Evolutionary conservation across 192 early-diverging fungal genomes (phyloP).

Genomic region (Rhizophagus prolifer): DNA sequence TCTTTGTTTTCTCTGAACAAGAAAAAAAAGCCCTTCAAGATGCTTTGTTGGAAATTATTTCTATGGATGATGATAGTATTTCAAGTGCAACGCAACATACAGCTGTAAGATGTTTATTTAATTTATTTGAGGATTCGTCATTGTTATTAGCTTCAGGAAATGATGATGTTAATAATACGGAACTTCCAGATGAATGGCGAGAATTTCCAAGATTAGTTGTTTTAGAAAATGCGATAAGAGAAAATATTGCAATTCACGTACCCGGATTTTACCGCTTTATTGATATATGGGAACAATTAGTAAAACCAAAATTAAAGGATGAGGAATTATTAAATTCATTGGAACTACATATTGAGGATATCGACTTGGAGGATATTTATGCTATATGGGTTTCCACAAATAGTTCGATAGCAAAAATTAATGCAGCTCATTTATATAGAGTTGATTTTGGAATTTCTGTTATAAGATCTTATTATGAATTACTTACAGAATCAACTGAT

Average conservation of each 20-base stretch:
- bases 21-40: constrained; percentile 22
- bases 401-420: neutral
- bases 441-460: neutral
- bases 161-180: neutral
- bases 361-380: constrained; percentile 22
- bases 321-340: neutral
- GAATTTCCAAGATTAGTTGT: constrained; percentile 24
- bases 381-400: neutral
- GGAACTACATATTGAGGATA: neutral
- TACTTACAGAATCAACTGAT: neutral
- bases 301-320: neutral
- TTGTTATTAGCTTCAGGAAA: constrained; percentile 9
- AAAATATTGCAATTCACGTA: constrained; percentile 33
- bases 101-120: constrained; percentile 22
- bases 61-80: neutral
- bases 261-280: constrained; percentile 30
- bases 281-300: constrained; percentile 25
- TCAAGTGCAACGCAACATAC: neutral
- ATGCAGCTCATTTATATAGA: neutral
- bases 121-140: constrained; percentile 26
- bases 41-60: constrained; percentile 12
- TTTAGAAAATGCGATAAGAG: constrained; percentile 26
- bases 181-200: constrained; percentile 13
- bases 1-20: constrained; percentile 25
- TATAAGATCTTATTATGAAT: constrained; percentile 9